Percentiles rank a stretch among this genome's conserved stretches.
Conservation (phyloP, 225 moss, liverwort and hornwort species). For the Ulota crispa region DNA sequence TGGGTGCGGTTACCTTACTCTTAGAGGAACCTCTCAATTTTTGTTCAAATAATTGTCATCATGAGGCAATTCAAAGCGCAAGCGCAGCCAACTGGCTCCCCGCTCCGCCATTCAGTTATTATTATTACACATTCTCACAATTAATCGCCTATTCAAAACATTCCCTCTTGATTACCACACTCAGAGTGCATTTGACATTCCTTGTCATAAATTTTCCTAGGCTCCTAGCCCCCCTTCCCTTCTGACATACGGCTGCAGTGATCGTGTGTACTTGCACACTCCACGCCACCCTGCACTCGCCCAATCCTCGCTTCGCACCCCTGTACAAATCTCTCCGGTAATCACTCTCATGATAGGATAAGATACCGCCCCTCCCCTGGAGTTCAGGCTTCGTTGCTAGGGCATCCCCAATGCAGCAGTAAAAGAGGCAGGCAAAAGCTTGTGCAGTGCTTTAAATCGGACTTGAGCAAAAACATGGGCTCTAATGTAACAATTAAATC, state of each 20-base stretch:
- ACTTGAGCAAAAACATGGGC: no score
- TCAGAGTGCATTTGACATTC: constrained; percentile 43
- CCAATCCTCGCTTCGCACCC: constrained; percentile 3
- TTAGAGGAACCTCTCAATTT: neutral
- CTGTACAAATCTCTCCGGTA: neutral
- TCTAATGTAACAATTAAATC: no score
- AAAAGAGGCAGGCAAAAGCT: no score
- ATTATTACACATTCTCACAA: neutral
- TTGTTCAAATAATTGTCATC: neutral
- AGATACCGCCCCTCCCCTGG: constrained; percentile 6
- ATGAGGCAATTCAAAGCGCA: neutral
- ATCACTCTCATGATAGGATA: constrained; percentile 9
- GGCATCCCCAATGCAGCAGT: neutral
- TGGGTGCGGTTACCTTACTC: no score
- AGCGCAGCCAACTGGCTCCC: neutral
- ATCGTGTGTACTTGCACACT: constrained; percentile 15
- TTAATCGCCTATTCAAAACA: constrained; percentile 12
- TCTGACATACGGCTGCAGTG: neutral
- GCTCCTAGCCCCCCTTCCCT: neutral
- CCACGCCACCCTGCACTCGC: neutral
- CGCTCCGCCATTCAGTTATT: neutral
- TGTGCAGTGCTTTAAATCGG: no score
- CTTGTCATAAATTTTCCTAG: neutral
- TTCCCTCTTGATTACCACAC: constrained; percentile 26
- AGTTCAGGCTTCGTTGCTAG: neutral